Evolutionary conservation across 352 stramenopile genomes (phyloP).

Genomic region (Phytophthora hibernalis): DNA sequence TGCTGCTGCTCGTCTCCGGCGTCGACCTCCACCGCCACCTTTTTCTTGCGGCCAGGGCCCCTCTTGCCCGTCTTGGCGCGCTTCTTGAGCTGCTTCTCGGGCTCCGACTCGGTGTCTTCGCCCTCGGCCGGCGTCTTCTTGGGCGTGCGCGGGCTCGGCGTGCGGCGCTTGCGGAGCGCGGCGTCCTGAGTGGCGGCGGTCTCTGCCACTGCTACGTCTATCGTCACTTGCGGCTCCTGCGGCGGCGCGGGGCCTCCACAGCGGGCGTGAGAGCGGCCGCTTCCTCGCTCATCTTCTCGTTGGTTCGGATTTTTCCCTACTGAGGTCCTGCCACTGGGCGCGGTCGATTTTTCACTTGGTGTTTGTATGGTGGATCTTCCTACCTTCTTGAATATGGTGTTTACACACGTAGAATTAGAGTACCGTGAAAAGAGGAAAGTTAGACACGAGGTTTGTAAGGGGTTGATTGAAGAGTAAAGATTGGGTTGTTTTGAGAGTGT

Average conservation of each 20-base stretch:
- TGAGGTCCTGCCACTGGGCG: constrained; percentile 27
- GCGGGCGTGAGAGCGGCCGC: not conserved
- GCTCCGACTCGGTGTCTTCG: constrained; percentile 61
- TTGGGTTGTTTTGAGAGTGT: constrained; percentile 29
- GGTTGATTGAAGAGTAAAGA: constrained; percentile 2
- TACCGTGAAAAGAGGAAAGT: not conserved
- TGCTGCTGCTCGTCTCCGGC: constrained; percentile 39
- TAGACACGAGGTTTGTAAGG: constrained; percentile 2
- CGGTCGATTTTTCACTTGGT: constrained; percentile 4
- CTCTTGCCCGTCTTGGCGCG: constrained; percentile 42
- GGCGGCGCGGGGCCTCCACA: not conserved
- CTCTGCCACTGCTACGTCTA: constrained; percentile 8
- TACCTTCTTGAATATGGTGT: constrained; percentile 25
- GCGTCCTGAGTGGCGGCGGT: constrained; percentile 1
- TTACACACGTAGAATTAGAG: not conserved
- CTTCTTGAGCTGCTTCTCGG: constrained; percentile 62
- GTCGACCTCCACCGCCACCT: not conserved
- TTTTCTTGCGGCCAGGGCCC: constrained; percentile 50
- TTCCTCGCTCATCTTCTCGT: constrained; percentile 38
- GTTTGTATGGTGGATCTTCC: constrained; percentile 34
- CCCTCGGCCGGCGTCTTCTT: constrained; percentile 25
- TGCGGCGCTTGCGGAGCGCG: constrained; percentile 25
- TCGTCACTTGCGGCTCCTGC: constrained; percentile 2
- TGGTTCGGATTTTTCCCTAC: constrained; percentile 42
- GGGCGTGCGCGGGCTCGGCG: constrained; percentile 12